Percentiles rank a stretch among this genome's conserved stretches.
These are phyloP conservation scores for Malassezia pachydermatis DNA, from an alignment of 1,284 basidiomycete genomes.

Conservation along the genomic window DNA sequence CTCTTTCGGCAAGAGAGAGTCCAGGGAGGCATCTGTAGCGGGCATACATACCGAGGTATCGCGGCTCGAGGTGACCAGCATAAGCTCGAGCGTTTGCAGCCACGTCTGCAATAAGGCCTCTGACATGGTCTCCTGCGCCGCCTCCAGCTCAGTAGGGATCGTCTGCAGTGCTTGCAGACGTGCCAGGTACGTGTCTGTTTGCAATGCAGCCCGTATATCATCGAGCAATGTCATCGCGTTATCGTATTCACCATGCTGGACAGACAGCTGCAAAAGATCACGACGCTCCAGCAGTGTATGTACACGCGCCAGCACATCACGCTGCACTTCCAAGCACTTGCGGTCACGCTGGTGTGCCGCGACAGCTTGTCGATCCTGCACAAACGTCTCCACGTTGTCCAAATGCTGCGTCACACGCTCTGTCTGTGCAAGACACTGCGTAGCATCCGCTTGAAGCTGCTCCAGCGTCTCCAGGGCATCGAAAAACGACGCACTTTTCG, in stretches of 20 bases:
- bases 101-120: slow-evolving; percentile 54
- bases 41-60: background rate
- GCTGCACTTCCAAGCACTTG: slow-evolving; percentile 24
- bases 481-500: slow-evolving; percentile 86
- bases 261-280: slow-evolving; percentile 28
- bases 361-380: slow-evolving; percentile 28
- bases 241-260: slow-evolving; percentile 40
- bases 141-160: slow-evolving; percentile 31
- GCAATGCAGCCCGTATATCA: slow-evolving; percentile 17
- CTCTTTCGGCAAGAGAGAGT: background rate
- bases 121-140: slow-evolving; percentile 26
- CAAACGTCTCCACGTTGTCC: slow-evolving; percentile 60
- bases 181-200: slow-evolving; percentile 12
- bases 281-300: slow-evolving; percentile 29
- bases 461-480: slow-evolving; percentile 88
- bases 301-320: slow-evolving; percentile 21
- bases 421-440: slow-evolving; percentile 69
- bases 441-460: slow-evolving; percentile 77
- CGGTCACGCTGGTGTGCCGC: slow-evolving; percentile 28
- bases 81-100: slow-evolving; percentile 58
- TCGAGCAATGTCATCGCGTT: slow-evolving; percentile 37
- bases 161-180: slow-evolving; percentile 16
- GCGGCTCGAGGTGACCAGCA: background rate
- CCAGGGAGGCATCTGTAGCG: background rate
- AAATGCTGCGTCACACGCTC: slow-evolving; percentile 63